A percentile compares a stretch with the other conserved stretches of the same genome.
phyloP scores from a whole-genome alignment of 169 alveolate species.

The Cryptosporidium sp. region DNA sequence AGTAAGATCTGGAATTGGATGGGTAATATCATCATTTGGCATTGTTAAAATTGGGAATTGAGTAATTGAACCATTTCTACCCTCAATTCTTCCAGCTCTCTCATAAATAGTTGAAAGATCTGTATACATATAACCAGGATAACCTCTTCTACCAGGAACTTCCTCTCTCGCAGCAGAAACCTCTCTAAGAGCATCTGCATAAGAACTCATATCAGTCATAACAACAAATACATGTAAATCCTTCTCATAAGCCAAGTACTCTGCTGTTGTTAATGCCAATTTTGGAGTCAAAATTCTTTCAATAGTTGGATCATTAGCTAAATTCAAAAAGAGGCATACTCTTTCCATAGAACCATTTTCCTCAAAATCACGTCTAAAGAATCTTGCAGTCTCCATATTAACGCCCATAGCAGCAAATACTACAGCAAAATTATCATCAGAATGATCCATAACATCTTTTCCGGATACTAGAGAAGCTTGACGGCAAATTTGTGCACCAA shows the following conservation, averaged over 20 bases:
- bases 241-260: conserved; percentile 98
- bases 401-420: conserved; percentile 99
- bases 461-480: conserved; percentile 98
- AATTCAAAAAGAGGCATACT: conserved; percentile 97
- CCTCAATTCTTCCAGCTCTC: conserved; percentile 99
- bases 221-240: conserved; percentile 98
- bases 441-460: conserved; percentile 97
- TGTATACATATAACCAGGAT: conserved; percentile 99
- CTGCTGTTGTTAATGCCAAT: conserved; percentile 99
- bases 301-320: conserved; percentile 99
- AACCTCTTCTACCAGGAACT: conserved; percentile 99
- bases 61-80: conserved; percentile 97
- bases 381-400: conserved; percentile 99
- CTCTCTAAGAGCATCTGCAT: conserved; percentile 99
- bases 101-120: conserved; percentile 99
- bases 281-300: conserved; percentile 99
- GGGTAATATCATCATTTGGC: conserved; percentile 99
- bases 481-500: conserved; percentile 99
- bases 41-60: conserved; percentile 99
- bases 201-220: conserved; percentile 99
- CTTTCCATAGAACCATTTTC: conserved; percentile 99
- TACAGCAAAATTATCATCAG: conserved; percentile 98
- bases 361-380: conserved; percentile 99
- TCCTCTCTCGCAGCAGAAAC: conserved; percentile 99
- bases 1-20: conserved; percentile 99